Evolutionary conservation across 2,329 filamentous ascomycete species (phyloP), one percentile per base, ranked within the genome.

Genomic region (Neonectria hederae): DNA sequence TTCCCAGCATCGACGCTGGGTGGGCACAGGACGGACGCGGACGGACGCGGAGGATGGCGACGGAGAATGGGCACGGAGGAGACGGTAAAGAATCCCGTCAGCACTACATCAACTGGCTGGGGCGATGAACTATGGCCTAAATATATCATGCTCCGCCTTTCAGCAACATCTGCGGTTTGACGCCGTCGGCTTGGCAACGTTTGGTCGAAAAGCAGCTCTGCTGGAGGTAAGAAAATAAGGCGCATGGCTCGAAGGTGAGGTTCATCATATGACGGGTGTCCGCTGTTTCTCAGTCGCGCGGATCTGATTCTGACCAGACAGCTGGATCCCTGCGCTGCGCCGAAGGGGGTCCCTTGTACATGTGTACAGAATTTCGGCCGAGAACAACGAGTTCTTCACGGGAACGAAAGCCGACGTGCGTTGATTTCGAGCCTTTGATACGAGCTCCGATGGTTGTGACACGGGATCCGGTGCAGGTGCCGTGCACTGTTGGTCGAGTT

Each of bases 361-460:
- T 65, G 68, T 70, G 68, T 69, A 70, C 58, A 21, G 56, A 54
- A 19, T 21, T 26, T 22, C 26, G 51, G 28, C 40, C 49, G 48
- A 54, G 43, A 45, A 46, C 1, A 32, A n/a, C 45, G 40, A 22
- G n/a, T 35, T 64, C 38, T 64, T 52, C 17, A 30, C n/a, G 28
- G 28, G 54, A 32, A 13, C 28, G 40, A 24, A 32, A 43, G 38
- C 26, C 17, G 40, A 61, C 42, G 17, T 21, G 53, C 49, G 14
- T 40, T 22, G 24, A 19, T 22, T 8, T 8, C 14, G 40, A 13
- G 21, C 17, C n/a, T 5, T 38, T 24, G 52, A 71, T 67, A 71
- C 69, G 69, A 71, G 66, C 38, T 56, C 65, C 58, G 59, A 65
- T 53, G 55, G 51, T 28, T 64, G n/a, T 54, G 49, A 69, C 68